Base-by-base conservation (phyloP, 2,329 filamentous ascomycete species). In the Fusarium vanettenii region DNA sequence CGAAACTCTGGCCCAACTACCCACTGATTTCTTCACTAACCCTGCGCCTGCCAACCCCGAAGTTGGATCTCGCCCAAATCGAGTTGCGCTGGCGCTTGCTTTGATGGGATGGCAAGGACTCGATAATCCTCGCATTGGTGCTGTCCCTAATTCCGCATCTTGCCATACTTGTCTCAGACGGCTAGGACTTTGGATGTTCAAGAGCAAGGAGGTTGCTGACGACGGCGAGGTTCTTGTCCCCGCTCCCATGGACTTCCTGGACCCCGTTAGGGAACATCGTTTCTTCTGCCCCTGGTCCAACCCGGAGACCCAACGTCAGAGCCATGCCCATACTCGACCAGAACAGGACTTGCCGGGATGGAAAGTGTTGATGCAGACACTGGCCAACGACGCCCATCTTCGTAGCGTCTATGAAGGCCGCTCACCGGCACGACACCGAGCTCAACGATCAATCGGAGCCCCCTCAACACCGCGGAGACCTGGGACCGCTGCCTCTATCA, bases 171-270 rank as follows among this genome's bases (percentile, higher is more conserved):
- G 97, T 81, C 93, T 97, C 79, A 92, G 97, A 69, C 91, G 95
- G 2, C 87, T 98, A 0, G 97, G 97, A 0, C 87, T 99, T 3
- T 99, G 97, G 97, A 93, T 99, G 86, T 98, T 97, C 82, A 93
- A 92, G 79, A 92, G 92, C 81, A 95, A 92, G 82, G 89, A 90
- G 77, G 89, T 93, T 33, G 88, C 90, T 67, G 84, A 86, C 2
- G 82, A 84, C 18, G 87, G 87, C 0, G 83, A 87, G 39, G 84
- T 91, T 11, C 82, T 92, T 13, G 86, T 89, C 6, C 88, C 89
- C 1, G 89, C 91, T 4, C 88, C 89, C 2, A 92, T 93, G 87
- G 89, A 90, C 74, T 86, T 89, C 66, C 87, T 97, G 2, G 92
- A 96, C 78, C 90, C 91, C 6, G 83, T 92, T 2, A 87, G 88